Base-by-base conservation (phyloP, 2,329 filamentous ascomycete species). In the Venturia asperata region DNA sequence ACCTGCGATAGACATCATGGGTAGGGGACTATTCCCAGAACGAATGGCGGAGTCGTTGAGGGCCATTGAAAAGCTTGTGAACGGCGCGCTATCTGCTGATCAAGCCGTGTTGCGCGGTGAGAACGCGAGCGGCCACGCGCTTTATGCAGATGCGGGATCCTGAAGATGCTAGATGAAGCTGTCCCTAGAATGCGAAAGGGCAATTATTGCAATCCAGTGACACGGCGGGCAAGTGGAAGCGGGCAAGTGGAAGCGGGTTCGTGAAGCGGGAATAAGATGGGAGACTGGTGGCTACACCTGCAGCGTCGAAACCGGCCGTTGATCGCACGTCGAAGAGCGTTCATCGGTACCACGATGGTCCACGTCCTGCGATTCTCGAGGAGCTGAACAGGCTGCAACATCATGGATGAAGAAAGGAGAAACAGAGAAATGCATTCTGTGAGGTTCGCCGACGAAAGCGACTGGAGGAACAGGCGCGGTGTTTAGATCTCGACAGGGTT, bases 111-210 rank as follows among this genome's bases (percentile, higher is more conserved):
- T n/a, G n/a, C n/a, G n/a, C n/a, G n/a, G n/a, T n/a, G n/a, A n/a
- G n/a, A n/a, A n/a, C n/a, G 49, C 27, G 21, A 19, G 19, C 27
- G 37, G 9, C 52, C 52, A 56, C 27, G 30, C 52, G 52, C 52
- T n/a, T 56, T 5, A 30, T 56, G 52, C 52, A 56, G 52, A 49
- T 49, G 47, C 52, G 52, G 27, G 27, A 56, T 56, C 52, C n/a
- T 56, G 52, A 10, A 34, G 52, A 37, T 56, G 15, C 17, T 37
- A 27, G 30, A 5, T 30, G 49, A 56, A n/a, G 52, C 17, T 37
- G 52, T 56, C 30, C 52, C 52, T n/a, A 24, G 52, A 19, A 37
- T 37, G 15, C 19, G 27, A 11, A n/a, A 56, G 30, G 27, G 30
- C 5, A 56, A 37, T 9, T 1, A 34, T 24, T 47, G 24, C 49